Conservation (phyloP, 2,329 filamentous ascomycete species). For the Epichloe typhina region DNA sequence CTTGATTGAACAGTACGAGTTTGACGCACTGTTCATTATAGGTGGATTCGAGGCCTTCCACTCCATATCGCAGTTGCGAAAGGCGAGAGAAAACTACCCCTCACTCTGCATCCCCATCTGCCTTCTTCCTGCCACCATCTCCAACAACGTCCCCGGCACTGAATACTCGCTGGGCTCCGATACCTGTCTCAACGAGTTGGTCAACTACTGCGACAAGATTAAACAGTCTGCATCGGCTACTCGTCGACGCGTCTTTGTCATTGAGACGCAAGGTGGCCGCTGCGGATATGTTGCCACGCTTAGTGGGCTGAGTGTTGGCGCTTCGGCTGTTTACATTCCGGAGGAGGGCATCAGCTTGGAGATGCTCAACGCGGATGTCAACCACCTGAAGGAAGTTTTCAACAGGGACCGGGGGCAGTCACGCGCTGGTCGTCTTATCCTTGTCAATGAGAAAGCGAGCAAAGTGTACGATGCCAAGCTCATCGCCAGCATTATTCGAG, state of each 20-base stretch:
- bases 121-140: constrained; percentile 89
- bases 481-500: constrained; percentile 89
- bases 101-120: constrained; percentile 87
- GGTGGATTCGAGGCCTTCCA: constrained; percentile 97
- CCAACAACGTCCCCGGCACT: constrained; percentile 95
- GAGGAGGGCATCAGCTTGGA: constrained; percentile 91
- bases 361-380: constrained; percentile 84
- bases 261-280: constrained; percentile 91
- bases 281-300: constrained; percentile 90
- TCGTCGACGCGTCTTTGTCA: constrained; percentile 86
- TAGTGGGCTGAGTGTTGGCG: constrained; percentile 82
- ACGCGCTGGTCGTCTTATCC: constrained; percentile 81
- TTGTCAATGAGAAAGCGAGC: constrained; percentile 93
- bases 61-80: constrained; percentile 73
- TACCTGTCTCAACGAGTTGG: constrained; percentile 89
- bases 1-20: constrained; percentile 73
- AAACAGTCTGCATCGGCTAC: constrained; percentile 93
- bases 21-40: constrained; percentile 83
- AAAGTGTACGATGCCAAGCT: constrained; percentile 84
- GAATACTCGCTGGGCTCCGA: constrained; percentile 96
- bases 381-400: constrained; percentile 78
- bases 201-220: constrained; percentile 93
- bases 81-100: constrained; percentile 64
- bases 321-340: constrained; percentile 86
- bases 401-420: constrained; percentile 73